Conservation (phyloP, 2,329 filamentous ascomycete species). For the Ophiocordyceps camponoti-saundersi region DNA sequence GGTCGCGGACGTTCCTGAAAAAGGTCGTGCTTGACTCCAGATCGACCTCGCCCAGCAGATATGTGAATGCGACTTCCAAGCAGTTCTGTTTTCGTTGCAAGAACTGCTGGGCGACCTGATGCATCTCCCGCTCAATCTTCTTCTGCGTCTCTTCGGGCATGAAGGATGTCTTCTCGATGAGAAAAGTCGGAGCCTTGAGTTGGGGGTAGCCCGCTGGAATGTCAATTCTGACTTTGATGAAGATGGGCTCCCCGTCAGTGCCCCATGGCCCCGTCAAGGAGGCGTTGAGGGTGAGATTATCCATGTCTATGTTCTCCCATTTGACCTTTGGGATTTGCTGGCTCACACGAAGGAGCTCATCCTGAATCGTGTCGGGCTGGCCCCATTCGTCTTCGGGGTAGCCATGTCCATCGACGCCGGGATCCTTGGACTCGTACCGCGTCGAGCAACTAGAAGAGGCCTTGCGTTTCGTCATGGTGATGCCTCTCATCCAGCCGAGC, state of each 20-base stretch:
- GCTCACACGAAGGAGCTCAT: slow-evolving; percentile 46
- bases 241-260: slow-evolving; percentile 35
- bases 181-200: slow-evolving; percentile 37
- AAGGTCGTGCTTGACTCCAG: slow-evolving; percentile 42
- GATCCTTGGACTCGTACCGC: slow-evolving; percentile 34
- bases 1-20: slow-evolving; percentile 47
- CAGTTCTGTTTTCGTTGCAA: slow-evolving; percentile 42
- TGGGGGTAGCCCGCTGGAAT: slow-evolving; percentile 44
- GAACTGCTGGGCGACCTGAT: slow-evolving; percentile 37
- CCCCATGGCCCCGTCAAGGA: slow-evolving; percentile 51
- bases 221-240: slow-evolving; percentile 43
- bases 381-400: slow-evolving; percentile 41
- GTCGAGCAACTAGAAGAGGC: slow-evolving; percentile 18
- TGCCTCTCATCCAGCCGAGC: slow-evolving; percentile 54
- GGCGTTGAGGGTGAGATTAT: slow-evolving; percentile 38
- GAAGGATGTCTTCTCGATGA: slow-evolving; percentile 43
- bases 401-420: slow-evolving; percentile 30
- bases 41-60: slow-evolving; percentile 45
- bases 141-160: slow-evolving; percentile 39
- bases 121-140: slow-evolving; percentile 34
- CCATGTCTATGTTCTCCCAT: slow-evolving; percentile 49
- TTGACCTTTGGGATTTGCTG: slow-evolving; percentile 45
- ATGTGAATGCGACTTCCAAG: slow-evolving; percentile 43
- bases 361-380: slow-evolving; percentile 44
- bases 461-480: slow-evolving; percentile 43